Evolutionary conservation across 441 rosid genomes (phyloP).

Genomic region (Flueggea neowawraea): DNA sequence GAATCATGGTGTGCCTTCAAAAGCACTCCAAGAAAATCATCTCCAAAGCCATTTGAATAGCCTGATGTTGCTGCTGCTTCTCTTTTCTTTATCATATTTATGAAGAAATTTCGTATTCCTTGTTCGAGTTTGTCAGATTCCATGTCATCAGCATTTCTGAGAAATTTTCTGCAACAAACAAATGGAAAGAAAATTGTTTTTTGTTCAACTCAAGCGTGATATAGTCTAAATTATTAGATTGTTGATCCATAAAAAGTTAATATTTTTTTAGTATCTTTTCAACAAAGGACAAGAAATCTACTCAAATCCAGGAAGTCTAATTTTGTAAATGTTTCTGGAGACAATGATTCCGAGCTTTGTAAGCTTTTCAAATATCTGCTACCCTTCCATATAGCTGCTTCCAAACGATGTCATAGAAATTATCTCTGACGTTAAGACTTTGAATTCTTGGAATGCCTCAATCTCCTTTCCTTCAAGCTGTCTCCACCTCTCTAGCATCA

Average conservation of each 20-base stretch:
- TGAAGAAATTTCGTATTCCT: slow-evolving; percentile 24
- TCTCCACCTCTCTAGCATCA: slow-evolving; percentile 42
- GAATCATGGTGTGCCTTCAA: slow-evolving; percentile 21
- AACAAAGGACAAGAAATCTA: not conserved
- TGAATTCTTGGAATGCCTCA: slow-evolving; percentile 31
- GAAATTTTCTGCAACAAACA: slow-evolving; percentile 20
- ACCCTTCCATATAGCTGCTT: slow-evolving; percentile 34
- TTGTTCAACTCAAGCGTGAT: no score
- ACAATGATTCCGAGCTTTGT: slow-evolving; percentile 6
- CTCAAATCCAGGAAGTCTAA: slow-evolving; percentile 27
- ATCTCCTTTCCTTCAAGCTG: slow-evolving; percentile 26
- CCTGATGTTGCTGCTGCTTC: slow-evolving; percentile 25
- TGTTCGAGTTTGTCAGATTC: slow-evolving; percentile 37
- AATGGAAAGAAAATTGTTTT: no score
- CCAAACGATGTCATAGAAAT: slow-evolving; percentile 47
- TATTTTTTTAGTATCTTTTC: no score
- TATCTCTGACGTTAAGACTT: slow-evolving; percentile 30
- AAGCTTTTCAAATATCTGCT: slow-evolving; percentile 34
- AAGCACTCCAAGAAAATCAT: slow-evolving; percentile 42
- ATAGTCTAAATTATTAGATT: no score
- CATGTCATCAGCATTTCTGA: slow-evolving; percentile 31
- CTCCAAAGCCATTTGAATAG: slow-evolving; percentile 21
- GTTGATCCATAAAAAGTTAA: no score
- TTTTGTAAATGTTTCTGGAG: slow-evolving; percentile 9
- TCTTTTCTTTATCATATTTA: slow-evolving; percentile 36